Evolutionary conservation across 176 grass and related monocot species (phyloP).

Genomic region (Poa annua): DNA sequence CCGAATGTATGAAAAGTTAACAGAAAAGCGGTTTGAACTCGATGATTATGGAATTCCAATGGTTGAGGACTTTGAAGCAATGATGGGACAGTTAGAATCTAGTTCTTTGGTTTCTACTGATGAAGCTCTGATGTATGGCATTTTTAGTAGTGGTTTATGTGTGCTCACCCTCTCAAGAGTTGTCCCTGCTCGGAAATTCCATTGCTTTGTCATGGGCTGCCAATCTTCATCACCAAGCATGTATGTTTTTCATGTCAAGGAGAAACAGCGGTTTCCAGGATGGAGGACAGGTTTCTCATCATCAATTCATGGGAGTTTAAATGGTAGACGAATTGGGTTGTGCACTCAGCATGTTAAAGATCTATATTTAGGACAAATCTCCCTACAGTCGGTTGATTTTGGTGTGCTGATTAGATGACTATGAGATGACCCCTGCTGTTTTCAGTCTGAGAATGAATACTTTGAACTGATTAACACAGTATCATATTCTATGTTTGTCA

Average conservation of each 20-base stretch:
- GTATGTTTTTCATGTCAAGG: slow-evolving; percentile 79
- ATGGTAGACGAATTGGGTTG: slow-evolving; percentile 78
- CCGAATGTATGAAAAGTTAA: slow-evolving; percentile 75
- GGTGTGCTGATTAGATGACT: slow-evolving; percentile 63
- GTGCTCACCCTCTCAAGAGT: slow-evolving; percentile 78
- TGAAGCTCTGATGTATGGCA: slow-evolving; percentile 83
- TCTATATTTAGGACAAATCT: slow-evolving; percentile 84
- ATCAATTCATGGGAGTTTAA: slow-evolving; percentile 75
- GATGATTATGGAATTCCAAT: slow-evolving; percentile 70
- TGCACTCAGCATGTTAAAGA: slow-evolving; percentile 91
- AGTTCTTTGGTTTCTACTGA: slow-evolving; percentile 46
- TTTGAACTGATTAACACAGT: not conserved
- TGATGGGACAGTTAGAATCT: slow-evolving; percentile 44
- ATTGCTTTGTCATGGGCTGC: slow-evolving; percentile 91
- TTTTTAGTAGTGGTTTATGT: slow-evolving; percentile 75
- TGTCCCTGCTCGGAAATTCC: slow-evolving; percentile 60
- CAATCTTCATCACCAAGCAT: slow-evolving; percentile 69
- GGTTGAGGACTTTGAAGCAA: slow-evolving; percentile 64
- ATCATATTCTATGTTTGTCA: not conserved
- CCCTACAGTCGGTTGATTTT: slow-evolving; percentile 92
- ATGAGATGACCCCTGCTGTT: not conserved
- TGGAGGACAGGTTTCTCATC: slow-evolving; percentile 88
- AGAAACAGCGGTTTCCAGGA: slow-evolving; percentile 86
- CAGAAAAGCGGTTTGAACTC: slow-evolving; percentile 89
- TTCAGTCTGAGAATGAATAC: not conserved